These are phyloP conservation scores for Moricandia arvensis DNA, from an alignment of 345 rosid genomes.

Conservation along the genomic window DNA sequence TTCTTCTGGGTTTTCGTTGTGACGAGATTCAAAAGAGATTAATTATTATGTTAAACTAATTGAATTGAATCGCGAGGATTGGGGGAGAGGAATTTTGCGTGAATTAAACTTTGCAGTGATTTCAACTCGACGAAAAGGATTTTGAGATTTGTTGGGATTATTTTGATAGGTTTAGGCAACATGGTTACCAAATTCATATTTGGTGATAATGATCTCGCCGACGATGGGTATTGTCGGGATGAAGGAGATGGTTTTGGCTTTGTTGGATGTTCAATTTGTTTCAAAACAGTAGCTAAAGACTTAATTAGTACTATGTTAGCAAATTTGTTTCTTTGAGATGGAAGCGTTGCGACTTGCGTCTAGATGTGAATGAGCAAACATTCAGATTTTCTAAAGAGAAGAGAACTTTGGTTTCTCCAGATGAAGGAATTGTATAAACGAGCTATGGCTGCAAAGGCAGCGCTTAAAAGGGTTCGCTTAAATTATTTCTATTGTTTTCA, in stretches of 20 bases:
- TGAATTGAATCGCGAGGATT: slow-evolving; percentile 7
- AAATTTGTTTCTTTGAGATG: too few species aligned
- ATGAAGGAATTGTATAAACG: too few species aligned
- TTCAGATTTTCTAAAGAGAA: too few species aligned
- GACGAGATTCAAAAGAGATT: too few species aligned
- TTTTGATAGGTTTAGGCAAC: slow-evolving; percentile 70
- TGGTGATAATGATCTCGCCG: slow-evolving; percentile 48
- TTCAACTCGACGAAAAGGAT: slow-evolving; percentile 13
- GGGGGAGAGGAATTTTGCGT: background rate
- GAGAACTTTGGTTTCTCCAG: too few species aligned
- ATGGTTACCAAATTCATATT: slow-evolving; percentile 35
- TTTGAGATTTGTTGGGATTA: slow-evolving; percentile 29
- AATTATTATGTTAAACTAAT: background rate
- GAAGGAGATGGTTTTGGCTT: slow-evolving; percentile 53
- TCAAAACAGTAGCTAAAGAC: slow-evolving; percentile 59
- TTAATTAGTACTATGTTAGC: slow-evolving; percentile 4
- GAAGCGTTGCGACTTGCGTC: too few species aligned
- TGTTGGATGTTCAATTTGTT: slow-evolving; percentile 89
- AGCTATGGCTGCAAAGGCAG: too few species aligned
- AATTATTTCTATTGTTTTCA: too few species aligned
- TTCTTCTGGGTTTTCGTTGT: too few species aligned
- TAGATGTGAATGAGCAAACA: too few species aligned
- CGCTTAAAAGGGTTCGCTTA: too few species aligned
- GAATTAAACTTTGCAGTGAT: too few species aligned
- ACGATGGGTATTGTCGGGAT: slow-evolving; percentile 43